A percentile compares a stretch with the other conserved stretches of the same genome.
Conservation (phyloP, 2,329 filamentous ascomycete genomes). For the Ampelomyces quisqualis region DNA sequence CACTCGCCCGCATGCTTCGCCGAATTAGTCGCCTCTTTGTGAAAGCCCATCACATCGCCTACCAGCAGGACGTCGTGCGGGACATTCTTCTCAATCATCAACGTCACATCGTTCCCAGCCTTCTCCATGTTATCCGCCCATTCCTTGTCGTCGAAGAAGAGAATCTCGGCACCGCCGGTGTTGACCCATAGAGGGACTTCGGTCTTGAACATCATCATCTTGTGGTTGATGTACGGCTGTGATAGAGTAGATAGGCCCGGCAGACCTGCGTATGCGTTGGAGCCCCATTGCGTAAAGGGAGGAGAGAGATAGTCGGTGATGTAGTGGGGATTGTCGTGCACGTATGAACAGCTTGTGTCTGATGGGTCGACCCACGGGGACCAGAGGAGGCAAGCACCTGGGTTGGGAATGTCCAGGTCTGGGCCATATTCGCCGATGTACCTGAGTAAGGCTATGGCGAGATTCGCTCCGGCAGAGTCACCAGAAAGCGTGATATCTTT, state of each 20-base stretch:
- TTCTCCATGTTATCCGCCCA: slow-evolving; percentile 43
- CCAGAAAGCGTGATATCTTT: slow-evolving; percentile 49
- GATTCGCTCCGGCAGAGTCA: slow-evolving; percentile 54
- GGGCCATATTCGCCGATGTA: slow-evolving; percentile 49
- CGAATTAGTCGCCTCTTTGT: slow-evolving; percentile 38
- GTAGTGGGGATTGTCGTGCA: slow-evolving; percentile 37
- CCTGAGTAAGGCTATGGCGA: slow-evolving; percentile 48
- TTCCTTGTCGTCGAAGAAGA: slow-evolving; percentile 45
- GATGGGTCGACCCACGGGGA: slow-evolving; percentile 48
- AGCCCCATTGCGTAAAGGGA: slow-evolving; percentile 49
- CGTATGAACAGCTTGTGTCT: slow-evolving; percentile 24
- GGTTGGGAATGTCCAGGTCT: slow-evolving; percentile 36
- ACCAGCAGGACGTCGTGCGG: slow-evolving; percentile 52
- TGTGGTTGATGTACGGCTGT: slow-evolving; percentile 44
- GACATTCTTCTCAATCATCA: slow-evolving; percentile 45
- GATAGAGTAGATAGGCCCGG: slow-evolving; percentile 13
- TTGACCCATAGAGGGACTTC: slow-evolving; percentile 47
- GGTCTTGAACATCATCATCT: slow-evolving; percentile 44
- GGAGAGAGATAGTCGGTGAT: slow-evolving; percentile 47
- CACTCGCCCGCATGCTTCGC: slow-evolving; percentile 45
- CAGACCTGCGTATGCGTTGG: slow-evolving; percentile 33
- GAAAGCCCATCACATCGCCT: slow-evolving; percentile 47
- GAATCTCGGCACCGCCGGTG: slow-evolving; percentile 45
- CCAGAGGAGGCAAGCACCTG: slow-evolving; percentile 47
- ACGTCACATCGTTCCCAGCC: slow-evolving; percentile 46